Conservation (phyloP, 495 filamentous ascomycete genomes). For the Penicillium simplicissimum region DNA sequence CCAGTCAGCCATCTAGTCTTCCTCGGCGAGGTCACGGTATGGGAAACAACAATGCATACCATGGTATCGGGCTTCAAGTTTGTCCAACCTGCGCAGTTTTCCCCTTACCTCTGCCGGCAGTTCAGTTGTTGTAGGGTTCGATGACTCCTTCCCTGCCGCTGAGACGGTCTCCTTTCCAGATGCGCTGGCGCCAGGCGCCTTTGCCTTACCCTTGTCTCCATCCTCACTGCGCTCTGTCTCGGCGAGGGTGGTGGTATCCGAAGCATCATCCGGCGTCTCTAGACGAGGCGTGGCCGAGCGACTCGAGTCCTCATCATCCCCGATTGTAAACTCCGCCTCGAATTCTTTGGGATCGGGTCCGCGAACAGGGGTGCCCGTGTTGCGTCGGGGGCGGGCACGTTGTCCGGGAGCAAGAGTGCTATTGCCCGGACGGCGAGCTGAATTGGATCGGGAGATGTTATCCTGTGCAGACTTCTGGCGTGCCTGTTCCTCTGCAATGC, state of each 20-base stretch:
- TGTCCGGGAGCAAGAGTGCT: conserved; percentile 55
- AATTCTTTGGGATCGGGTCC: conserved; percentile 82
- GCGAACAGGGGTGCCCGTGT: conserved; percentile 53
- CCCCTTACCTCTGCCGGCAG: conserved; percentile 71
- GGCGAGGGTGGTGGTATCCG: conserved; percentile 23
- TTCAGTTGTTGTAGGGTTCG: conserved; percentile 47
- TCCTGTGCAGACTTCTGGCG: conserved; percentile 61
- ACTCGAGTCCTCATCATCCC: conserved; percentile 68
- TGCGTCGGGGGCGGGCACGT: conserved; percentile 51
- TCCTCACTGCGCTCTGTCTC: conserved; percentile 28
- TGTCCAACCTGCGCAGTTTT: conserved; percentile 74
- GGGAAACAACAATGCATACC: conserved; percentile 52
- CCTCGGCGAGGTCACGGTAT: neutral
- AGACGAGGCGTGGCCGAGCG: conserved; percentile 55
- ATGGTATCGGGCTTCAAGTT: conserved; percentile 81
- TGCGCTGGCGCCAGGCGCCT: conserved; percentile 23
- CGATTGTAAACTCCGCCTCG: conserved; percentile 77
- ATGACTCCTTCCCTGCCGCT: conserved; percentile 19
- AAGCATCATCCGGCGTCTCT: conserved; percentile 31
- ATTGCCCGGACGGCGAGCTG: conserved; percentile 50
- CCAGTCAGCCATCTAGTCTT: neutral
- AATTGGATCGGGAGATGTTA: conserved; percentile 51
- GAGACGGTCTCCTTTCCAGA: conserved; percentile 27
- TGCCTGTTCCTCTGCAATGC: conserved; percentile 88
- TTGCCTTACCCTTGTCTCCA: conserved; percentile 34